Evolutionary conservation across 768 basidiomycete species (phyloP), one percentile per base, ranked within the genome.

Genomic region (Psilocybe sp.): DNA sequence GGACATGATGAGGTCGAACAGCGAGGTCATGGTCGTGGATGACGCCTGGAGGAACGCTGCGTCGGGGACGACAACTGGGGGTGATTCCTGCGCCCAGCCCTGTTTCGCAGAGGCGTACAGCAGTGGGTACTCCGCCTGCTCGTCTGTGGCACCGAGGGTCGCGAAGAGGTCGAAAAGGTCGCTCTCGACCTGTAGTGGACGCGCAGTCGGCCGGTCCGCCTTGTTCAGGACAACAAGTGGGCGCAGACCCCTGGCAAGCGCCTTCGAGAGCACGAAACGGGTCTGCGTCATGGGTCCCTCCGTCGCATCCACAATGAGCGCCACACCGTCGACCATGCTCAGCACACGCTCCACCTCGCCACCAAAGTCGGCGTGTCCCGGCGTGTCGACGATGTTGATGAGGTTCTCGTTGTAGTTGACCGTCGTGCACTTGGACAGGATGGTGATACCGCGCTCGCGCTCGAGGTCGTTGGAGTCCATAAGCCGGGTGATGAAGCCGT

Each of bases 271-370:
- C 1, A 79, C 77, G 39, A 79, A 79, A 1, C 76, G 64, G 0
- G 80, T 83, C 59, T 83, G 81, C 2, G 79, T 81, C 73, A 82
- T 81, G 2, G 81, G 80, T 1, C 80, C 80, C 55, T 82, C 80
- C 1, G 81, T 80, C 2, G 79, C 78, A 53, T 82, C 80, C 14
- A 83, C 75, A 3, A 83, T 65, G n/a, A 83, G 70, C 12, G 79
- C 79, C 10, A 81, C 80, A 23, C 80, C 80, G 51, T 82, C 81
- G 10, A 83, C 77, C 73, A 83, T 81, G 52, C 78, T 78, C 68
- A 80, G 68, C 3, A 81, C 75, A 46, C 80, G 74, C 54, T 83
- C 80, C 8, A 83, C 80, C 60, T 83, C 81, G 48, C 80, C 80
- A 32, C 80, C 80, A 64, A 83, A 81, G 56, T 83, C 81, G 6